Conservation (phyloP, 2,329 filamentous ascomycete genomes). For the Scleromitrula shiraiana region DNA sequence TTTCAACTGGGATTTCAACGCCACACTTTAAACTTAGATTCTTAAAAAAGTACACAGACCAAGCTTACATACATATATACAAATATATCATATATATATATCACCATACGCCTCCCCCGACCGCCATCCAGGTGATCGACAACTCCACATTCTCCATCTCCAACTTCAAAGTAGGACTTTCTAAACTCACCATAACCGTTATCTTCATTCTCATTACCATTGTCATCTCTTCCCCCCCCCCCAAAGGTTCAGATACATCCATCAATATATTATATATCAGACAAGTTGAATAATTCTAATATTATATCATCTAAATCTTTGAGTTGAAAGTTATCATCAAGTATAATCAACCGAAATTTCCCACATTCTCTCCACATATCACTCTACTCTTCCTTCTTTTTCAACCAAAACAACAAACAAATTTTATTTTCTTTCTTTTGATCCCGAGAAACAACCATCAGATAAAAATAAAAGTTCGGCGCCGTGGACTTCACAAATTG, state of each 20-base stretch:
- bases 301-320: too few relatives aligned
- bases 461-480: constrained; percentile 5
- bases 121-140: constrained; percentile 34
- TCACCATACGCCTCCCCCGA: constrained; percentile 29
- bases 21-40: background rate
- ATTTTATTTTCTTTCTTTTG: too few relatives aligned
- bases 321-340: too few relatives aligned
- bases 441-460: background rate
- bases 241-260: too few relatives aligned
- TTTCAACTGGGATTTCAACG: background rate
- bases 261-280: too few relatives aligned
- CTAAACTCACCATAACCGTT: background rate
- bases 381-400: too few relatives aligned
- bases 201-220: background rate
- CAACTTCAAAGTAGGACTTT: background rate
- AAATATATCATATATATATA: constrained; percentile 25
- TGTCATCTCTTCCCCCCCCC: too few relatives aligned
- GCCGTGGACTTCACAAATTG: constrained; percentile 25
- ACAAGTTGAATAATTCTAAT: too few relatives aligned
- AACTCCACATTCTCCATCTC: constrained; percentile 29
- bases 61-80: constrained; percentile 21
- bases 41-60: background rate
- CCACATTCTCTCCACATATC: too few relatives aligned
- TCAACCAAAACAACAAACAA: background rate
- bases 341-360: too few relatives aligned